Percentiles rank a stretch among this genome's conserved stretches.
Conservation (phyloP, 176 grass and related monocot genomes). For the Carex kokanica region DNA sequence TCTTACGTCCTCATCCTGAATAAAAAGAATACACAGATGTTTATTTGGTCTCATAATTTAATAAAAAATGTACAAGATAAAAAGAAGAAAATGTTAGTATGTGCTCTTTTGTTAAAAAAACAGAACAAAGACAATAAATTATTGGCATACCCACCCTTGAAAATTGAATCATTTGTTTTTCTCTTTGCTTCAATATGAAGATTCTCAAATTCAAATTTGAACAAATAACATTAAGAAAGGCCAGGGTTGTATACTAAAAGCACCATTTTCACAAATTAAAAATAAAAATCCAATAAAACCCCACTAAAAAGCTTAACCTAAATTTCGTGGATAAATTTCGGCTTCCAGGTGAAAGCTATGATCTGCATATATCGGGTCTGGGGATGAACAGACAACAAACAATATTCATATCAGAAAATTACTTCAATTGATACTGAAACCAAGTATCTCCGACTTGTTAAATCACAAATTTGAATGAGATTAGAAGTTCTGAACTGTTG, state of each 20-base stretch:
- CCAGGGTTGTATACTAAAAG: background rate
- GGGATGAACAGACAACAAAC: background rate
- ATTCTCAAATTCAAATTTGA: background rate
- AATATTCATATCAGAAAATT: background rate
- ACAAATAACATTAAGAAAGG: background rate
- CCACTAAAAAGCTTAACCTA: background rate
- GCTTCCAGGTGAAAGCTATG: background rate
- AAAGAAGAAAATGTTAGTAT: background rate
- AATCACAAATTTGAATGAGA: background rate
- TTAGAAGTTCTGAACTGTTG: background rate
- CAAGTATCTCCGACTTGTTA: background rate
- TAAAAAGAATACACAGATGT: constrained; percentile 20
- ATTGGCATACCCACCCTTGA: background rate
- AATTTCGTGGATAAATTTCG: background rate
- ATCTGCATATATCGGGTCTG: constrained; percentile 2
- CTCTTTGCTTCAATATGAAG: background rate
- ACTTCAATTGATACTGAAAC: background rate
- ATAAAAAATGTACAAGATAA: background rate
- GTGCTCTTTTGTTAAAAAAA: background rate
- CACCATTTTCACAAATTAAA: background rate
- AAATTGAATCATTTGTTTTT: background rate
- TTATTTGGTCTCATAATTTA: background rate
- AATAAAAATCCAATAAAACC: background rate
- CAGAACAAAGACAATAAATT: background rate
- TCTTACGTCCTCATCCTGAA: constrained; percentile 77